Evolutionary conservation across 345 rosid species (phyloP).

Genomic region (Microthlaspi erraticum): DNA sequence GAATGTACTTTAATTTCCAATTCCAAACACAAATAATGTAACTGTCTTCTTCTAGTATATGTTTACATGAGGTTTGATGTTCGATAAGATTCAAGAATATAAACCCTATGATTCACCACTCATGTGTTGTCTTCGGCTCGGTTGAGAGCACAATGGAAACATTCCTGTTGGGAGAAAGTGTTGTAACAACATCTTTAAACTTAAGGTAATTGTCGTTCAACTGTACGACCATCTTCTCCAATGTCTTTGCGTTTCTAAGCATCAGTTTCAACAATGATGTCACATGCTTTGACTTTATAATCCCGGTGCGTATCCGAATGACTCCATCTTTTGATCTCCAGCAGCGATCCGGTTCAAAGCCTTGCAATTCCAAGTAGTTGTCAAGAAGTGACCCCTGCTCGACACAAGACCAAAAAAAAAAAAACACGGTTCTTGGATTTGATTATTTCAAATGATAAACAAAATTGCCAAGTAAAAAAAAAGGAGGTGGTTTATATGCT

Average conservation of each 20-base stretch:
- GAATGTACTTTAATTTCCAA: too few relatives aligned
- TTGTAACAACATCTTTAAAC: neutral
- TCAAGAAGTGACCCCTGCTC: neutral
- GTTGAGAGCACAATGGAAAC: too few relatives aligned
- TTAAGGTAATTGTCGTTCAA: neutral
- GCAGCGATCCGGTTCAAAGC: neutral
- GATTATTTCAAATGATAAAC: neutral
- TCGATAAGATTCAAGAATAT: too few relatives aligned
- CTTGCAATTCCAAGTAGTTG: neutral
- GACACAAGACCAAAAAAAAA: neutral
- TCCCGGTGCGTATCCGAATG: too few relatives aligned
- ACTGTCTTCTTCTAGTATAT: too few relatives aligned
- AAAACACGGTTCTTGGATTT: too few relatives aligned
- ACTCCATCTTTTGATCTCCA: neutral
- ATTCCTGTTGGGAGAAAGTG: neutral
- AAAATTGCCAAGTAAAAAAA: neutral
- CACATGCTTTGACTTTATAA: neutral
- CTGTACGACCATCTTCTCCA: neutral
- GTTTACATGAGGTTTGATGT: too few relatives aligned
- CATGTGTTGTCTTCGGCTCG: too few relatives aligned
- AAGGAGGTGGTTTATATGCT: neutral
- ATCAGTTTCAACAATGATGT: neutral
- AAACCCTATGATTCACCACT: too few relatives aligned
- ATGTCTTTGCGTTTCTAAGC: neutral
- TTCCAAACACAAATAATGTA: too few relatives aligned